Base-by-base conservation (phyloP, 163 green algal species). In the Volvox carteri region DNA sequence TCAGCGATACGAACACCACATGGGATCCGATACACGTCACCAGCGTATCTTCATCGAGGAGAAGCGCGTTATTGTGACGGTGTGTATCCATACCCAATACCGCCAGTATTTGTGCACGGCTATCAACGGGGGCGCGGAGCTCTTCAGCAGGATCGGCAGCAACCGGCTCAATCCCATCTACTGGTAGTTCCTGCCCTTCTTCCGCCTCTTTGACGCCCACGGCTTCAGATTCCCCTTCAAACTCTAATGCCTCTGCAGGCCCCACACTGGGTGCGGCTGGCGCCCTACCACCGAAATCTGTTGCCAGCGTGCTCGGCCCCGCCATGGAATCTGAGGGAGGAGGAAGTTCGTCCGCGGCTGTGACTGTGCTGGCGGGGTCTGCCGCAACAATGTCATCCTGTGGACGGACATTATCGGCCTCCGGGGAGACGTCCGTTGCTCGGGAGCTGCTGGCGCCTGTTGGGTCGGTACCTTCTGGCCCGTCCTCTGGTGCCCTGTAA, bases 1-100 rank as follows among this genome's bases (percentile, higher is more conserved):
- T 67, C 25, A 94, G 74, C n/a, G 90, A 72, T 37, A 95, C 75
- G 35, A 95, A 92, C 67, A 95, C 58, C 50, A 95, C 86, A 19
- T 77, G 78, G 19, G 56, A 86, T 11, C 92, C 93, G 3, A 86
- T 91, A 28, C 68, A 78, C 18, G 85, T 90, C 25, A 92, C 73
- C 5, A 95, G 46, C 50, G 90, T 93, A 62, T 90, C 86, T 28
- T 90, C 86, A 48, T 90, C 62, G 2, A 79, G 2, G 48, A 90
- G 44, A 46, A 80, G 60, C 35, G 50, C 65, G 86, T 90, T 86
- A 60, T 90, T 80, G 76, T 70, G 77, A 11, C 48, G 76, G 58
- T 85, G 76, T 39, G 88, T 85, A 25, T 90, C 84, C 18, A 92
- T 68, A 39, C 84, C 79, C 25, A 86, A 78, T 14, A 90, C 76